Evolutionary conservation across 805 yeast genomes (phyloP), one percentile per base, ranked within the genome.

Genomic region (Zygosaccharomyces rouxii): DNA sequence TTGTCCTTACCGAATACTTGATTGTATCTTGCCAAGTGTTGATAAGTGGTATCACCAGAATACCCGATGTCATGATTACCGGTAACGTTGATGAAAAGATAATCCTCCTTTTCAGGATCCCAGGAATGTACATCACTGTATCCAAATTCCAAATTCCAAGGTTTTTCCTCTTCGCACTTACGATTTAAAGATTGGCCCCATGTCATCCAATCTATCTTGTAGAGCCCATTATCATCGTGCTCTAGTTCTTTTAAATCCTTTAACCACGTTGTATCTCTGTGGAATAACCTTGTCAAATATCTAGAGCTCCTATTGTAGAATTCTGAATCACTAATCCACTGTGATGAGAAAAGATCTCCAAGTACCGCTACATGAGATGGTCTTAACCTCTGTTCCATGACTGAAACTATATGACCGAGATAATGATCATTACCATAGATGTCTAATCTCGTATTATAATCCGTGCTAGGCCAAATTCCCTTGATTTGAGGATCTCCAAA

Each of bases 11-110:
- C 99, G 68, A 86, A 94, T 25, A 85, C 70, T 35, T 71, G 70
- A 47, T 74, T 75, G 70, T 81, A 94, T 55, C 99, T 74, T 1
- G 87, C 79, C 81, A 89, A 80, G 59, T 95, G 95, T 59, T 88
- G 97, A 71, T 83, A 81, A 0, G 96, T 89, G 35, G 95, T 88
- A 67, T 94, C 99, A 0, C 98, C 98, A 42, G 86, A 79, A 64
- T 94, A 92, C 0, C 99, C 99, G 42, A 92, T 82, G 65, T 94
- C 99, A 64, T 94, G 99, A 64, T 94, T 94, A 1, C 99, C 99
- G 1, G 95, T 83, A 41, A 94, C 71, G 64, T 94, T 94, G 52
- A 89, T 77, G 60, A 92, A 80, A 31, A 86, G 68, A 9, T 88
- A 90, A 50, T 79, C 80, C 30, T 76, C 73, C 21, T 68, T 58